Conservation (phyloP, 495 filamentous ascomycete species). For the Saxophila tyrrhenica region DNA sequence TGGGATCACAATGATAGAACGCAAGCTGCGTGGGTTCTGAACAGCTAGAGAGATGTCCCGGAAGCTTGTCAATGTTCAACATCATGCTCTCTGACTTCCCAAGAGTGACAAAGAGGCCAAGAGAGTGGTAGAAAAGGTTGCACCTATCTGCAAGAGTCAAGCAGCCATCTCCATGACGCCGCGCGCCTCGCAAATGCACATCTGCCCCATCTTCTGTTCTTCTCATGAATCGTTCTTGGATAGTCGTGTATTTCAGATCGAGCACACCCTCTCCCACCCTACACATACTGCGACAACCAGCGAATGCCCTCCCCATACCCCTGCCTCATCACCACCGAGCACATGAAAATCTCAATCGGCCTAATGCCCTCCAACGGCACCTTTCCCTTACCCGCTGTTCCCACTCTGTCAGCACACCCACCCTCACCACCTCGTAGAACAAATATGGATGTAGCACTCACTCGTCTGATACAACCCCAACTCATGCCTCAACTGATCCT, state of each 20-base stretch:
- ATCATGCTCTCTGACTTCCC: no score
- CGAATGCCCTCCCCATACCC: slow-evolving; percentile 73
- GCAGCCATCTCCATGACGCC: neutral
- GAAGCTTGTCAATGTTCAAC: no score
- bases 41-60: no score
- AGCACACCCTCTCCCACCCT: neutral
- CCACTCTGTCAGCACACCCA: neutral
- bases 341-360: slow-evolving; percentile 98
- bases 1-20: no score
- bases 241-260: no score
- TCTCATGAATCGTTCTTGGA: no score
- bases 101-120: no score
- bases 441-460: slow-evolving; percentile 2
- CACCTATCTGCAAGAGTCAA: neutral
- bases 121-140: neutral
- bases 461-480: slow-evolving; percentile 82
- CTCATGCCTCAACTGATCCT: slow-evolving; percentile 85
- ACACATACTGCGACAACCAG: slow-evolving; percentile 38
- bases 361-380: slow-evolving; percentile 87
- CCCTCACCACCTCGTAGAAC: neutral
- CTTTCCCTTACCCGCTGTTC: slow-evolving; percentile 83
- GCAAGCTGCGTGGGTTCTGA: no score
- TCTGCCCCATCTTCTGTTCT: no score
- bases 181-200: neutral
- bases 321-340: slow-evolving; percentile 94